Evolutionary conservation across 805 yeast genomes (phyloP), one percentile per base, ranked within the genome.

Genomic region (Saitoella complicata): DNA sequence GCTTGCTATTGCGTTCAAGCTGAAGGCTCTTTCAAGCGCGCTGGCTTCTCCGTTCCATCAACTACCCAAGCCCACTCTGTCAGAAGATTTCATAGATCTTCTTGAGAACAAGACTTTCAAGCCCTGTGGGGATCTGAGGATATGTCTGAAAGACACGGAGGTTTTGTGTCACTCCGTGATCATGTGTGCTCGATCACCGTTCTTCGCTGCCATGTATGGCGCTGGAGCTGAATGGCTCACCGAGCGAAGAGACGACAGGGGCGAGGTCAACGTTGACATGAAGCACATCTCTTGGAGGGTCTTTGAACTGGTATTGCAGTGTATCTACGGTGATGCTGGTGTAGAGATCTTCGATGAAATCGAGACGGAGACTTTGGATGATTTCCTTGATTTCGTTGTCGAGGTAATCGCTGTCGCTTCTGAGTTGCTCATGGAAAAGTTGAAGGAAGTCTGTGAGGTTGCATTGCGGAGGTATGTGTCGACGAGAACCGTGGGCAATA

Each of bases 321-420:
- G 72, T 53, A 54, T 85, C 0, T 73, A 76, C 53, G 91, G 93
- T 0, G 60, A 57, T 40, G 63, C 64, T 21, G 48, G 41, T 10
- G 41, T 38, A 11, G 48, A 46, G 32, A 39, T 71, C 65, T 51
- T 55, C 59, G 43, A 55, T 57, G 1, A 46, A 74, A 9, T 69
- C 73, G 49, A 41, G 2, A 42, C 54, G 9, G 39, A 47, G 60
- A 55, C 32, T 37, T 52, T 32, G 47, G 55, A 62, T 12, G 69
- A 69, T 1, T 76, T 77, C 46, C 66, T 78, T 13, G 72, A 72
- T 45, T 55, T 65, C 37, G 61, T 75, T 3, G 61, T 86, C 29
- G 82, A 75, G 8, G 55, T 81, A 33, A 64, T 82, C 45, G 76
- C 72, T 43, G 57, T 74, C 3, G 61, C 81, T 3, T 87, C 83